A percentile compares a stretch with the other conserved stretches of the same genome.
Evolutionary conservation across 1,284 basidiomycete genomes (phyloP).

Genomic region (Athelia psychrophila): DNA sequence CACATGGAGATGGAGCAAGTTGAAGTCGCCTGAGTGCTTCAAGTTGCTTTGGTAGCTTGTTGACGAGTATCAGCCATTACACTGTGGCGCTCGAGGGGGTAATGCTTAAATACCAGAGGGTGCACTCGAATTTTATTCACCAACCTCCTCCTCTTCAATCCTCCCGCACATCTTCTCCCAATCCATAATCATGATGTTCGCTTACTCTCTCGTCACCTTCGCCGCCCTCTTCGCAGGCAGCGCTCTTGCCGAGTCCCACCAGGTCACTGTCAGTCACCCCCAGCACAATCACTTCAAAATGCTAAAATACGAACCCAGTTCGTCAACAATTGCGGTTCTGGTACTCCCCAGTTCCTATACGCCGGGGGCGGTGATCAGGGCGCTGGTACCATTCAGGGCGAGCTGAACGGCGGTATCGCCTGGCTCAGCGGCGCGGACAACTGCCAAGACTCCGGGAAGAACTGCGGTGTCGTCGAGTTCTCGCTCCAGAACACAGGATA

Average conservation of each 20-base stretch:
- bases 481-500: conserved; percentile 1
- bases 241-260: not conserved
- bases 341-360: conserved; percentile 2
- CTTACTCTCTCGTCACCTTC: not conserved
- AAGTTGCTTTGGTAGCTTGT: too few relatives aligned
- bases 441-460: conserved; percentile 1
- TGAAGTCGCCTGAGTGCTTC: too few relatives aligned
- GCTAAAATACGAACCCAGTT: not conserved
- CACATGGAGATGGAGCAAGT: too few relatives aligned
- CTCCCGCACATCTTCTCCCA: not conserved
- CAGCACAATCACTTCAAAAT: not conserved
- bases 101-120: too few relatives aligned
- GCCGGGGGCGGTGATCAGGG: conserved; percentile 1
- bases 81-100: too few relatives aligned
- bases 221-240: not conserved
- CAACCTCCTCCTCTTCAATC: too few relatives aligned
- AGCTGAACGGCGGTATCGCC: conserved; percentile 1
- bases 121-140: too few relatives aligned
- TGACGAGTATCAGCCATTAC: too few relatives aligned
- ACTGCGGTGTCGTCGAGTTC: conserved; percentile 6
- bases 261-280: not conserved
- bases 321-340: conserved; percentile 3
- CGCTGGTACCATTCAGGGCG: not conserved
- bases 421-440: not conserved
- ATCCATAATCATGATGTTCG: not conserved